phyloP scores from a whole-genome alignment of 2,329 filamentous ascomycete genomes.

The Botrytis medusae region DNA sequence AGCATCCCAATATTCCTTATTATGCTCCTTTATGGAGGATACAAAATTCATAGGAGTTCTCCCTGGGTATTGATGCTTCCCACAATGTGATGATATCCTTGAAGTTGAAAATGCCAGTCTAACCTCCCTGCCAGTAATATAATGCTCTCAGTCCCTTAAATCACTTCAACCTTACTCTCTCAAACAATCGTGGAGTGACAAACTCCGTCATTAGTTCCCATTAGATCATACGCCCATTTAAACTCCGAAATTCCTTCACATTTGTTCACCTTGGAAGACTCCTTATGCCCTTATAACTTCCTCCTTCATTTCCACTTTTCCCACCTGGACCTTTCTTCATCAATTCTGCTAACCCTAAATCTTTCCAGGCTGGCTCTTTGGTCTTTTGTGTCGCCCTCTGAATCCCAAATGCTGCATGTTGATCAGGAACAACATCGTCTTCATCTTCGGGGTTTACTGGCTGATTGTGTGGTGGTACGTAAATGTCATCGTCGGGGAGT shows the following conservation, averaged over 20 bases:
- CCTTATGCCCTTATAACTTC: constrained; percentile 25
- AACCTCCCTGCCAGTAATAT: not conserved
- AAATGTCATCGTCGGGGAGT: constrained; percentile 75
- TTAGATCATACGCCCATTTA: not conserved
- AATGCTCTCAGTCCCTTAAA: not conserved
- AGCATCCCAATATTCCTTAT: not conserved
- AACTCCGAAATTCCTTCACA: not conserved
- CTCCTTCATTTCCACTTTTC: constrained; percentile 19
- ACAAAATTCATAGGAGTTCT: not conserved
- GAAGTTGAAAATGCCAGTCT: not conserved
- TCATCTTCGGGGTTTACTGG: constrained; percentile 86
- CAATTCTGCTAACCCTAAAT: constrained; percentile 70
- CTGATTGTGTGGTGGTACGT: constrained; percentile 76
- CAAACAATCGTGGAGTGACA: not conserved
- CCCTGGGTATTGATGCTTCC: not conserved
- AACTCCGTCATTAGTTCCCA: not conserved
- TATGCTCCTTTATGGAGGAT: not conserved
- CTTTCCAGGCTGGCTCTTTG: constrained; percentile 74
- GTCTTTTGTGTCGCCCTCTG: constrained; percentile 73
- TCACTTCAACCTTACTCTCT: not conserved
- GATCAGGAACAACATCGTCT: constrained; percentile 84
- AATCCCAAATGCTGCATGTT: constrained; percentile 85
- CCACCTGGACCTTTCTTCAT: constrained; percentile 58
- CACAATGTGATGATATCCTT: not conserved
- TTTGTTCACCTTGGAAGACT: constrained; percentile 31